Evolutionary conservation across 148 eudicot species (phyloP).

Genomic region (Arbutus unedo): DNA sequence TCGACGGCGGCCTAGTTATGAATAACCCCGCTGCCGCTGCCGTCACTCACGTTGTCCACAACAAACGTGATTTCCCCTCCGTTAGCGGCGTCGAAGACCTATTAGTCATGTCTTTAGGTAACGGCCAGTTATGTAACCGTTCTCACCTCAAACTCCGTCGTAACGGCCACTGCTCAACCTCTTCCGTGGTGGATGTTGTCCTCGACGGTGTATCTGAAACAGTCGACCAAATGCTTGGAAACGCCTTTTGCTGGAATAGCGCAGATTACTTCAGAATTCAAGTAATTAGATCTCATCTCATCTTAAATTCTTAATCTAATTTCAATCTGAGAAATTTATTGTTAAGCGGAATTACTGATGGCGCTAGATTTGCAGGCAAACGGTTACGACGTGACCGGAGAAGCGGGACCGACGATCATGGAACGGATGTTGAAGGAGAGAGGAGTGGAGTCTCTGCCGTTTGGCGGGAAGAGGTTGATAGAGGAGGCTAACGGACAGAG

Average conservation of each 20-base stretch:
- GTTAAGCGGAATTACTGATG: conserved; percentile 14
- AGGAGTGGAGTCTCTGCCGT: conserved; percentile 77
- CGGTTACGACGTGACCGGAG: conserved; percentile 19
- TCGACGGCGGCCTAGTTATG: conserved; percentile 67
- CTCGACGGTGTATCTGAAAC: conserved; percentile 93
- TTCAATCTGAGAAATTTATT: background rate
- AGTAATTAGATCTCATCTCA: conserved; percentile 29
- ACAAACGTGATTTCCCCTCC: conserved; percentile 56
- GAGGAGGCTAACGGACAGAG: conserved; percentile 77
- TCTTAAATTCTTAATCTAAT: background rate
- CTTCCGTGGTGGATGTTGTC: conserved; percentile 53
- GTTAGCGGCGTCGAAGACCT: conserved; percentile 63
- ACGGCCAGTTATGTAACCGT: conserved; percentile 29
- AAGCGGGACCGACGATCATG: conserved; percentile 15
- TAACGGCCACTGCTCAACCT: conserved; percentile 44
- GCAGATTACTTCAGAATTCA: conserved; percentile 83
- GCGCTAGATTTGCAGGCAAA: conserved; percentile 48
- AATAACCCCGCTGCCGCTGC: conserved; percentile 65
- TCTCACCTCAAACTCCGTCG: conserved; percentile 22
- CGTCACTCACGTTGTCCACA: conserved; percentile 59
- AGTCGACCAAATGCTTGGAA: conserved; percentile 84
- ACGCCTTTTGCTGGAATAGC: conserved; percentile 81
- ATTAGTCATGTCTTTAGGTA: conserved; percentile 52
- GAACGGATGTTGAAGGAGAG: conserved; percentile 53
- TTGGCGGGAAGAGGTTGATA: conserved; percentile 85